These are phyloP conservation scores for Xylariaceae sp. DNA, from an alignment of 2,329 filamentous ascomycete genomes.

Conservation along the genomic window DNA sequence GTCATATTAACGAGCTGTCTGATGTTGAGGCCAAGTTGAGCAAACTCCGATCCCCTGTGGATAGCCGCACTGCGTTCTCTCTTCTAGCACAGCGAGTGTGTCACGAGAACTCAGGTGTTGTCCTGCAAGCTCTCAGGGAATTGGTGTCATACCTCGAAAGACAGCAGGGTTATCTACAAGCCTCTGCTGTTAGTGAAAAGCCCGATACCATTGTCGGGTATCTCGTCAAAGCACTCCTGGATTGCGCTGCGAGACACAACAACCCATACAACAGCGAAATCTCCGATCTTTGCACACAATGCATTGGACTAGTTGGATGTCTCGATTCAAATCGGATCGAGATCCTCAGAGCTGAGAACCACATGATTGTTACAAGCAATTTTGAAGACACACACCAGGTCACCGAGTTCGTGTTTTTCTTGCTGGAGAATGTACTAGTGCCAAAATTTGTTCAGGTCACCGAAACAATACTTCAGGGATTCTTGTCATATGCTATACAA, in stretches of 20 bases:
- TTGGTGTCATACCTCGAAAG: constrained; percentile 67
- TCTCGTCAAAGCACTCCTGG: constrained; percentile 74
- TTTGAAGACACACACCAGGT: constrained; percentile 76
- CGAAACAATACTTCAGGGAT: constrained; percentile 83
- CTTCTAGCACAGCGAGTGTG: constrained; percentile 70
- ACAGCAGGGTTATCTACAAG: constrained; percentile 75
- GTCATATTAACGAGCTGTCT: constrained; percentile 63
- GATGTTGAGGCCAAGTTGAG: constrained; percentile 64
- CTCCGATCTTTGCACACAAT: constrained; percentile 69
- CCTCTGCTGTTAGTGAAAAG: constrained; percentile 76
- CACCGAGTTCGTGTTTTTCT: constrained; percentile 78
- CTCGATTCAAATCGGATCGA: constrained; percentile 89
- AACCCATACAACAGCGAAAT: constrained; percentile 64
- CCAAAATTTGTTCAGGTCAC: constrained; percentile 88
- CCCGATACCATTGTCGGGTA: constrained; percentile 69
- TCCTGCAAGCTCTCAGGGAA: constrained; percentile 75
- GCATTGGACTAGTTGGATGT: constrained; percentile 84
- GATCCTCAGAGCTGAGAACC: constrained; percentile 68
- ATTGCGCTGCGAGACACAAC: constrained; percentile 79
- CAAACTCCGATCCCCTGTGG: constrained; percentile 60
- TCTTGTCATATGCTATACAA: constrained; percentile 92
- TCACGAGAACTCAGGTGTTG: constrained; percentile 83
- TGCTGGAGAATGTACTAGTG: constrained; percentile 83
- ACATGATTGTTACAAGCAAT: constrained; percentile 84
- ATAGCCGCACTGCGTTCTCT: constrained; percentile 62